Evolutionary conservation across 495 filamentous ascomycete genomes (phyloP).

Genomic region (Chlorociboria aeruginascens): DNA sequence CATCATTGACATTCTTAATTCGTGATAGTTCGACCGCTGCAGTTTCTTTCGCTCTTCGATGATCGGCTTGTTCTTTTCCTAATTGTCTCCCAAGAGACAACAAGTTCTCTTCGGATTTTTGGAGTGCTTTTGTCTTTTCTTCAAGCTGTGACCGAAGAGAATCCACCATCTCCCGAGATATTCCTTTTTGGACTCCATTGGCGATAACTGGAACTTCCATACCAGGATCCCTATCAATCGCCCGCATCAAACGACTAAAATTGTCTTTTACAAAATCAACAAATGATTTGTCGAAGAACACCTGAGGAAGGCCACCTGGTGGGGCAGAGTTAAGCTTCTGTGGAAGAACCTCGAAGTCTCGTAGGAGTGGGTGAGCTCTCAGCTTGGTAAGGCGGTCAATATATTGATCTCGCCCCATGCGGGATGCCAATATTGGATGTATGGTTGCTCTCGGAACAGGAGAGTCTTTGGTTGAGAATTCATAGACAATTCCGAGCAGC

Average conservation of each 20-base stretch:
- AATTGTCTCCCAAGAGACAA: constrained; percentile 57
- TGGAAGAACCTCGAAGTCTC: constrained; percentile 83
- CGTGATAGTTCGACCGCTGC: constrained; percentile 49
- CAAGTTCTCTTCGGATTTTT: constrained; percentile 54
- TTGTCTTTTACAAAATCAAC: constrained; percentile 94
- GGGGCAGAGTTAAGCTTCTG: constrained; percentile 47
- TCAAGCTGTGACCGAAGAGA: constrained; percentile 66
- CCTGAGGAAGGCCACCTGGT: constrained; percentile 58
- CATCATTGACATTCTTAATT: constrained; percentile 58
- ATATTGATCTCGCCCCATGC: constrained; percentile 79
- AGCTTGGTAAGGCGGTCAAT: constrained; percentile 73
- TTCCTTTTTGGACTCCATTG: constrained; percentile 70
- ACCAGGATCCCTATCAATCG: constrained; percentile 85
- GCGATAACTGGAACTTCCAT: constrained; percentile 68
- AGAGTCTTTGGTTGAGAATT: constrained; percentile 96
- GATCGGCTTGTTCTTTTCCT: constrained; percentile 66
- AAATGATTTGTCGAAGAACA: constrained; percentile 77
- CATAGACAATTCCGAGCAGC: constrained; percentile 81
- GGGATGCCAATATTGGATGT: constrained; percentile 65
- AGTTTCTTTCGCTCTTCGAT: constrained; percentile 59
- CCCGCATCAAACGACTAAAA: constrained; percentile 72
- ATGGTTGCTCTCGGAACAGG: constrained; percentile 75
- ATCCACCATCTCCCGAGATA: constrained; percentile 77
- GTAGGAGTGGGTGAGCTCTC: constrained; percentile 67
- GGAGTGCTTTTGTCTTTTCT: constrained; percentile 54